Percentiles rank a stretch among this genome's conserved stretches.
These are phyloP conservation scores for Vigna hirtella DNA, from an alignment of 306 rosid species.

Conservation along the genomic window DNA sequence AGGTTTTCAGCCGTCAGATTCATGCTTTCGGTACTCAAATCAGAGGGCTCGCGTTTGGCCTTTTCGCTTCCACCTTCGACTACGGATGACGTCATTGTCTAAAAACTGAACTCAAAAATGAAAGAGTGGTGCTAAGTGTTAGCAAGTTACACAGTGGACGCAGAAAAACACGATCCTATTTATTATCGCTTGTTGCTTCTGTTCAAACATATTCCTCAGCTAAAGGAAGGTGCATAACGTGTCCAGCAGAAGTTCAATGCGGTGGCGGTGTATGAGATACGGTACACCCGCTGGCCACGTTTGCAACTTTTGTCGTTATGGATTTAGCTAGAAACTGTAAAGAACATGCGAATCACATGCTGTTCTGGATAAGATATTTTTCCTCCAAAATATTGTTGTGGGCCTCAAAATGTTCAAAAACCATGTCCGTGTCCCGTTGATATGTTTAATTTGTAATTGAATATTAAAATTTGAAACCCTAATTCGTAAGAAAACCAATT, in stretches of 20 bases:
- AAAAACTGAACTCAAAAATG: background rate
- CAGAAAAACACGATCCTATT: background rate
- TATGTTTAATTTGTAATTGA: background rate
- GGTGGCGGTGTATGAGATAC: conserved; percentile 34
- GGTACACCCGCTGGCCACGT: conserved; percentile 38
- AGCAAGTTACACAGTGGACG: background rate
- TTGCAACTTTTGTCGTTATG: background rate
- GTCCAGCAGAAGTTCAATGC: conserved; percentile 39
- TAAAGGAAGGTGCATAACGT: conserved; percentile 33
- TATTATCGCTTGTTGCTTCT: background rate
- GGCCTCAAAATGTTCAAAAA: background rate
- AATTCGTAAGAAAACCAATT: background rate
- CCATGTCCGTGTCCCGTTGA: background rate
- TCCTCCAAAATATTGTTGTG: background rate
- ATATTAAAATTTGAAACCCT: background rate
- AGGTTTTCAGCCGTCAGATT: conserved; percentile 47
- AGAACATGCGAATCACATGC: conserved; percentile 40
- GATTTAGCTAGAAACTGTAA: background rate
- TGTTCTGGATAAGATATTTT: conserved; percentile 34
- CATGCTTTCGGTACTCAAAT: conserved; percentile 39
- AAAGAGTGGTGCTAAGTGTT: background rate
- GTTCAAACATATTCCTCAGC: background rate
- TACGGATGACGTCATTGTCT: conserved; percentile 56
- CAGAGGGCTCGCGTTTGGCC: conserved; percentile 51
- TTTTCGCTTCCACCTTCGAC: conserved; percentile 51